These are phyloP conservation scores for Trapa bicornis DNA, from an alignment of 345 rosid genomes.

Conservation along the genomic window DNA sequence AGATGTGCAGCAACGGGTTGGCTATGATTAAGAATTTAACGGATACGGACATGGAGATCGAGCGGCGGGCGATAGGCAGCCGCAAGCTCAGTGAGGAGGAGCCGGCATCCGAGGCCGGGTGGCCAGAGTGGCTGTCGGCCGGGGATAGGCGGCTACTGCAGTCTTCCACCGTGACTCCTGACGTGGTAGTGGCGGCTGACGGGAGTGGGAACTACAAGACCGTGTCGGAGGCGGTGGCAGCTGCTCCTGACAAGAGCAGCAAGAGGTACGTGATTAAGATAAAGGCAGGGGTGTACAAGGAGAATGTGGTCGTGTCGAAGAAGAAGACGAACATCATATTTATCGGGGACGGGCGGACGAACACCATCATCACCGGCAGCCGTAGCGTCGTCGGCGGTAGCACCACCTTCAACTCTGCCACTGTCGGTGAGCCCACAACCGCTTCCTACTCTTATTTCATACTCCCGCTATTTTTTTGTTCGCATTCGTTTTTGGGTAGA, in stretches of 20 bases:
- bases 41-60: conserved; percentile 22
- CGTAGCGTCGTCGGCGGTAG: conserved; percentile 4
- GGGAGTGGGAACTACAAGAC: conserved; percentile 3
- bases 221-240: conserved; percentile 7
- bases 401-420: conserved; percentile 12
- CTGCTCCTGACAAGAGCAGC: background rate
- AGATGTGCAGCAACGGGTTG: conserved; percentile 30
- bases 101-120: background rate
- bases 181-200: conserved; percentile 8
- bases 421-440: conserved; percentile 2
- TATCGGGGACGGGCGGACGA: conserved; percentile 10
- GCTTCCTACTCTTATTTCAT: background rate
- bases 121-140: conserved; percentile 9
- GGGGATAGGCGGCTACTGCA: conserved; percentile 11
- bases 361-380: conserved; percentile 5
- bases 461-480: no score
- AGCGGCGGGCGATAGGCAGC: background rate
- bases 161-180: conserved; percentile 1
- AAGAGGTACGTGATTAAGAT: conserved; percentile 1
- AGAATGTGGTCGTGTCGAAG: conserved; percentile 5
- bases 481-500: no score
- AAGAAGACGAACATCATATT: conserved; percentile 7
- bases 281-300: conserved; percentile 9
- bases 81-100: background rate
- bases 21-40: conserved; percentile 45